Base-by-base conservation (phyloP, 2,329 filamentous ascomycete species). In the Cladophialophora carrionii region DNA sequence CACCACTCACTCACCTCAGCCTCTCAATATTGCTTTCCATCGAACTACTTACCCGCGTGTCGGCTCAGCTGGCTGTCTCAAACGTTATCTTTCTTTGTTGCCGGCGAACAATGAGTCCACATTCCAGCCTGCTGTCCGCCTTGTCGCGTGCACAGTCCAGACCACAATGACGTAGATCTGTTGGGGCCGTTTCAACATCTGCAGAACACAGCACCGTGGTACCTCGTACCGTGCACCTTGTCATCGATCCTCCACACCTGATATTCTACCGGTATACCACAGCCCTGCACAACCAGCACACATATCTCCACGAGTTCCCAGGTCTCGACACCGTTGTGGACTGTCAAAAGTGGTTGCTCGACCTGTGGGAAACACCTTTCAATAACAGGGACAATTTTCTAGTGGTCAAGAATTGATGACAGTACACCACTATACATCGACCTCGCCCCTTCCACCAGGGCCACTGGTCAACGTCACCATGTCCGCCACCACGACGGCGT, bases 401-500 rank as follows among this genome's bases (percentile, higher is more conserved):
- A 43, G 14, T n/a, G 17, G 17, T 26, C 29, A n/a, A 20, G 43
- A 17, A n/a, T 65, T 58, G 26, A 66, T 63, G 60, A 66, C 55
- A 49, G 43, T 46, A 34, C 55, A 66, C 55, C 59, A 61, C 59
- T 43, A 32, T 31, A 53, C 46, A 26, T 41, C 63, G 56, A 64
- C 58, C 56, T 62, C 63, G 24, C 60, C 66, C 34, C 14, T 9
- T 58, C 29, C 29, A 7, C n/a, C 37, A 31, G 64, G 61, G n/a
- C 60, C 29, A 41, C 37, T 52, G 61, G 49, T 53, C 49, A 43
- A 54, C 46, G 54, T 55, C 58, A 67, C 57, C 58, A 75, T 74
- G 72, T 73, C 72, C 54, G 71, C 71, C 34, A 66, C 70, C 24
- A 69, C 72, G n/a, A 72, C 73, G 34, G 69, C 73, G 20, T 64